Base-by-base conservation (phyloP, 805 yeast species). In the Saccharomyces paradoxus region DNA sequence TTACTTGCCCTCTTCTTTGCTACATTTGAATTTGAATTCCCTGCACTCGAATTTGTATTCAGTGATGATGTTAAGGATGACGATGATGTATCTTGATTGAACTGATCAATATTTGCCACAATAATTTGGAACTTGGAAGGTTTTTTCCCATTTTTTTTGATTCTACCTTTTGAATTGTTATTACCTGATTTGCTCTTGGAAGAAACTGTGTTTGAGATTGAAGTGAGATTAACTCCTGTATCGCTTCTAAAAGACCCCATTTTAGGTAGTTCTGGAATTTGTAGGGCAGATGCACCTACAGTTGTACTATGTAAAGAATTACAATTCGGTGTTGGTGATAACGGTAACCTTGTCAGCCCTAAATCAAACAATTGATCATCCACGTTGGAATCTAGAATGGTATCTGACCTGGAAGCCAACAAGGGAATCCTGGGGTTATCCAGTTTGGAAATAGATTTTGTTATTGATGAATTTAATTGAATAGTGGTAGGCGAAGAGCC, bases 401-500 rank as follows among this genome's bases (percentile, higher is more conserved):
- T 30, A 17, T 51, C 49, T 50, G 51, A 49, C 27, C 56, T 48
- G 17, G 41, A 24, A 24, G 57, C 54, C 50, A 64, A 41, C 4
- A 52, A 52, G 8, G 69, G 67, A 32, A 63, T 55, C 44, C 51
- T 59, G 17, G 52, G 49, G 12, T 51, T 51, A 46, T 61, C 58
- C 30, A 63, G 28, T 49, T 59, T 60, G 22, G 62, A 60, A 8
- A 62, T 53, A 2, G 70, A 64, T 54, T 69, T 68, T 1, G 69
- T 66, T 13, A 65, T 69, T 0, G 71, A 67, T 2, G 70, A 66
- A 53, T 69, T 63, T 24, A 69, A 59, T 56, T 69, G 72, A 48
- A 69, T 67, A 3, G 73, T 69, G 2, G 73, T 68, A 21, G 71
- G 73, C 1, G 73, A 69, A 17, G 72, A 69, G 3, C 71, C 71